These are phyloP conservation scores for Bacidia rubella DNA, from an alignment of 495 filamentous ascomycete species.

Conservation along the genomic window DNA sequence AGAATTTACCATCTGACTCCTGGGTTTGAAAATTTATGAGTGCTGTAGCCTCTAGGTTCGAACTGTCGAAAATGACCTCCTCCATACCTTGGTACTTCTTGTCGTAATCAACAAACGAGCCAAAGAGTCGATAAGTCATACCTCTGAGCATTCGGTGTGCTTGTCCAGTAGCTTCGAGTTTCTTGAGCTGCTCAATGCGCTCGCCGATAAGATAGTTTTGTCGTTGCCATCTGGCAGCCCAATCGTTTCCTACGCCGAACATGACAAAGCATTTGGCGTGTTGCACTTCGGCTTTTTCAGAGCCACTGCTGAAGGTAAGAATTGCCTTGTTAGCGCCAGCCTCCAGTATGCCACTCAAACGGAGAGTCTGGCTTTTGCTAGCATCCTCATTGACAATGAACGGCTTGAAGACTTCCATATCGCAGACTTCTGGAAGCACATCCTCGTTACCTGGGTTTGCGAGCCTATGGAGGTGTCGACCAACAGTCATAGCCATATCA, in stretches of 20 bases:
- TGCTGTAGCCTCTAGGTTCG: constrained; percentile 56
- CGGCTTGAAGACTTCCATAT: constrained; percentile 48
- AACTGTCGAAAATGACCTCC: constrained; percentile 63
- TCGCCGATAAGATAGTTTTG: constrained; percentile 41
- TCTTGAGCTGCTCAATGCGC: constrained; percentile 37
- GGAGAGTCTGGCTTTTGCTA: constrained; percentile 33
- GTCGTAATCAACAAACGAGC: constrained; percentile 57
- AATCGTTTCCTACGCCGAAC: constrained; percentile 32
- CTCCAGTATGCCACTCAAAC: constrained; percentile 29
- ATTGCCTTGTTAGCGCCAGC: constrained; percentile 27
- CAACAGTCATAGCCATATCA: constrained; percentile 36
- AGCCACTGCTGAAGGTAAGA: constrained; percentile 20
- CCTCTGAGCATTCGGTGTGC: constrained; percentile 50
- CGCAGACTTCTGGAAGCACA: constrained; percentile 38
- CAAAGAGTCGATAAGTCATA: constrained; percentile 68
- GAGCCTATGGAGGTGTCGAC: constrained; percentile 32
- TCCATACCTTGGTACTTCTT: constrained; percentile 55
- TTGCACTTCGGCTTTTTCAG: constrained; percentile 22
- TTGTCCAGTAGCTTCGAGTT: constrained; percentile 34
- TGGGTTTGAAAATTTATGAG: constrained; percentile 51
- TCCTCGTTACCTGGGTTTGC: constrained; percentile 30
- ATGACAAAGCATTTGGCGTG: constrained; percentile 40
- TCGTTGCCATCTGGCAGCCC: constrained; percentile 41
- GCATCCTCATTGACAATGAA: constrained; percentile 40
- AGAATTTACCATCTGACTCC: constrained; percentile 47